Conservation (phyloP, 202 grass and related monocot species). For the Saccharum hybrid region DNA sequence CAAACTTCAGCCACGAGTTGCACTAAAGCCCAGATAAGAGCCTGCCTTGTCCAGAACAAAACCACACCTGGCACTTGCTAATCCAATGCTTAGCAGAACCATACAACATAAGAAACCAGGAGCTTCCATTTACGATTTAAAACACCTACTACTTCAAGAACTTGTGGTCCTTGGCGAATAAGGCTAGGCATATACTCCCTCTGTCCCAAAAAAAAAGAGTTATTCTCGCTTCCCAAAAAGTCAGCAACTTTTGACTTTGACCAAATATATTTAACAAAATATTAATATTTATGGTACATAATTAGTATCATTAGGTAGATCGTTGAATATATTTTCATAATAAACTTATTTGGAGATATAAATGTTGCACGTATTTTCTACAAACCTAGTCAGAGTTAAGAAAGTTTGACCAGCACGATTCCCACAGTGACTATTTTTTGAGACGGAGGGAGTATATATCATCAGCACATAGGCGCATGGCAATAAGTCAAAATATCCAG, state of each 20-base stretch:
- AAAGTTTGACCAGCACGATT: too few relatives aligned
- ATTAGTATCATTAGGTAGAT: too few relatives aligned
- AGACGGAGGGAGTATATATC: background rate
- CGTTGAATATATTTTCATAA: too few relatives aligned
- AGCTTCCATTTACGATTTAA: background rate
- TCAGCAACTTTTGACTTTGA: too few relatives aligned
- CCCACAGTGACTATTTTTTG: too few relatives aligned
- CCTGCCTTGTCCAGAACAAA: background rate
- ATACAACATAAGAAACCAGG: constrained; percentile 15
- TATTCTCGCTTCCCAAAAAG: too few relatives aligned
- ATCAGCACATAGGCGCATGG: background rate
- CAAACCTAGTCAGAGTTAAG: too few relatives aligned
- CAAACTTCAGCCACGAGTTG: constrained; percentile 30
- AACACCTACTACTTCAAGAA: constrained; percentile 7
- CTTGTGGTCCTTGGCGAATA: background rate
- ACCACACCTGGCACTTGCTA: background rate
- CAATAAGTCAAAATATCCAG: constrained; percentile 12
- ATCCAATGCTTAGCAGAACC: constrained; percentile 1
- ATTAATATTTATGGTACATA: too few relatives aligned
- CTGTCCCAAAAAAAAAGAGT: too few relatives aligned
- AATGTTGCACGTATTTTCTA: too few relatives aligned
- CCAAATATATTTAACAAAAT: too few relatives aligned
- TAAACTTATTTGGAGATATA: too few relatives aligned
- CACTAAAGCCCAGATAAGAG: constrained; percentile 22
- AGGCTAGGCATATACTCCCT: background rate